Evolutionary conservation across 2,329 filamentous ascomycete species (phyloP), one percentile per base, ranked within the genome.

Genomic region (Fusarium pseudonygamai): DNA sequence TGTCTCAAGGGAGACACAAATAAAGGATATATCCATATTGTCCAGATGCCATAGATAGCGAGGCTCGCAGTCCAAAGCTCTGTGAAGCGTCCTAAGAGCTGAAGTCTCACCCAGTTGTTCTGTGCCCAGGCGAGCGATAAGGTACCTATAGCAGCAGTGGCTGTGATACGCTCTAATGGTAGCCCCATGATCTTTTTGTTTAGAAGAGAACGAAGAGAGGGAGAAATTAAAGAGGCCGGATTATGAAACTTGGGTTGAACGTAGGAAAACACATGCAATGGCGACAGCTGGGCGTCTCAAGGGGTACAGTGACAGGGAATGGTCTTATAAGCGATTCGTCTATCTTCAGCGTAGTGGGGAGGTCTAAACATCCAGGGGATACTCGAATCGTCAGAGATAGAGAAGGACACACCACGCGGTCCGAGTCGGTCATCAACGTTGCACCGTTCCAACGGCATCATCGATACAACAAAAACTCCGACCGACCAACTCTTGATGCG

Each of bases 1-100:
- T 82, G 80, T 22, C 84, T 81, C 63, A 89, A 79, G 6, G 87
- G 86, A 26, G 87, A 89, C 72, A 88, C 82, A 72, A 83, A 78
- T 34, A 84, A 83, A 22, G 87, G 87, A 73, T 85, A 89, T 37
- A 89, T 77, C 45, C 88, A 78, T 28, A 85, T 75, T 5, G 72
- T 73, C 82, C 84, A 89, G n/a, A 84, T 20, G 22, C 47, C 78
- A 78, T 81, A 87, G 7, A 73, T 40, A 14, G 82, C 39, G 26
- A 82, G 66, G 67, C 84, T 81, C 7, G 81, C 53, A 6, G 79
- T 11, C 81, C 82, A 88, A 34, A 80, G 65, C 18, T 69, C 69
- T 12, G 75, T 45, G 60, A 87, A 87, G 40, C 71, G 77, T 45
- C 69, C 56, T 20, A 81, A 24, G 20, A 86, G 81, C 18, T 76